These are phyloP conservation scores for Scheffersomyces parashehatae DNA, from an alignment of 1,139 yeast species.

Conservation along the genomic window DNA sequence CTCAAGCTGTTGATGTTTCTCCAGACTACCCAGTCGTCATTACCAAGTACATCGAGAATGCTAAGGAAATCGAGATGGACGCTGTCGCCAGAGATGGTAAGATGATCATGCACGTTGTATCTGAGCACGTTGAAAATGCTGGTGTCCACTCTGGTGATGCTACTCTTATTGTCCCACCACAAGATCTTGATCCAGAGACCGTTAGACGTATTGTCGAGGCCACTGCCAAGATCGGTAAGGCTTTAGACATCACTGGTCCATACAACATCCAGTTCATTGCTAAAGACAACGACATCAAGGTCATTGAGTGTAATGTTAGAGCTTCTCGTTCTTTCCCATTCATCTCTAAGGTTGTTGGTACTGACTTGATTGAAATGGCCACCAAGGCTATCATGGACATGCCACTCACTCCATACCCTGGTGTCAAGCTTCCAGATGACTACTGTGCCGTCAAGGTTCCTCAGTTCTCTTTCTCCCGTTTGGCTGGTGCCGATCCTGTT, in stretches of 20 bases:
- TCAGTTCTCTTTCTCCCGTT: slow-evolving; percentile 95
- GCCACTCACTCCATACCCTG: slow-evolving; percentile 87
- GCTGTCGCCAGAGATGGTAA: slow-evolving; percentile 97
- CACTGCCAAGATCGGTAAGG: slow-evolving; percentile 94
- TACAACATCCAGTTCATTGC: slow-evolving; percentile 96
- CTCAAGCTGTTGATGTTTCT: slow-evolving; percentile 95
- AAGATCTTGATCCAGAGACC: slow-evolving; percentile 90
- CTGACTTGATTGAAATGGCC: slow-evolving; percentile 96
- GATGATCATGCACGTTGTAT: slow-evolving; percentile 94
- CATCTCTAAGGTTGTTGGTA: slow-evolving; percentile 96
- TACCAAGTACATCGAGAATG: slow-evolving; percentile 95
- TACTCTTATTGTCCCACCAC: slow-evolving; percentile 95
- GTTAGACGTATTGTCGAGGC: slow-evolving; percentile 90
- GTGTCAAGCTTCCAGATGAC: slow-evolving; percentile 82
- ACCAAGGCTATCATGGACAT: slow-evolving; percentile 93
- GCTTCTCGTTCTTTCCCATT: slow-evolving; percentile 99
- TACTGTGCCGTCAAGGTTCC: slow-evolving; percentile 98
- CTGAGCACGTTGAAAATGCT: slow-evolving; percentile 98
- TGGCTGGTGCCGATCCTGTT: slow-evolving; percentile 98
- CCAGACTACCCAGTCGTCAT: slow-evolving; percentile 98
- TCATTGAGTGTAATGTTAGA: slow-evolving; percentile 97
- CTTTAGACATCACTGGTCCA: slow-evolving; percentile 97
- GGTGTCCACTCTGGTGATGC: slow-evolving; percentile 99
- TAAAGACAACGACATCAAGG: slow-evolving; percentile 90
- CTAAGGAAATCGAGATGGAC: slow-evolving; percentile 98